Conservation (phyloP, 2,329 filamentous ascomycete genomes). For the Calonectria montana region DNA sequence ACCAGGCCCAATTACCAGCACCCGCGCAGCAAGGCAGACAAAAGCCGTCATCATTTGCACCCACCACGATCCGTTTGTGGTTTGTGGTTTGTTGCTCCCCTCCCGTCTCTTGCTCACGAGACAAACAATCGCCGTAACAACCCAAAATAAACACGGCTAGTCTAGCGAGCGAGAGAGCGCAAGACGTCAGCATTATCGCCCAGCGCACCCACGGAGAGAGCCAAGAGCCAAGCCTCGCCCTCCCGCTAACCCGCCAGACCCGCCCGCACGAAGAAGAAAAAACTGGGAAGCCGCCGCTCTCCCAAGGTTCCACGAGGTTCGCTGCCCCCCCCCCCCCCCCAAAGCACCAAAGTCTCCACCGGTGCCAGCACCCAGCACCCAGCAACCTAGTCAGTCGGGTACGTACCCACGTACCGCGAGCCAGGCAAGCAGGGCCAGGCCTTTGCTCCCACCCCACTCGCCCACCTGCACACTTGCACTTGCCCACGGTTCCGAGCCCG, state of each 20-base stretch:
- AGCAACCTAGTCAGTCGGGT: conserved; percentile 5
- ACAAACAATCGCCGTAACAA: conserved; percentile 13
- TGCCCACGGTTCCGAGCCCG: conserved; percentile 23
- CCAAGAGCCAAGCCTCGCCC: conserved; percentile 12
- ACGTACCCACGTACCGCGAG: conserved; percentile 7
- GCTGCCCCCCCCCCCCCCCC: conserved; percentile 6
- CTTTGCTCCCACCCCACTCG: conserved; percentile 4
- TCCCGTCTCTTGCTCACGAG: background rate
- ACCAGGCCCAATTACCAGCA: background rate
- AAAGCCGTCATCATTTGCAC: background rate
- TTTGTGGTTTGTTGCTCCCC: conserved; percentile 1
- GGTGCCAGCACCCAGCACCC: background rate
- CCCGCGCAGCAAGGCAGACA: background rate
- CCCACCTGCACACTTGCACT: conserved; percentile 5
- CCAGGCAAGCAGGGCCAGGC: conserved; percentile 3
- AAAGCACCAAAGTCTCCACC: background rate
- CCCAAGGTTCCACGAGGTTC: conserved; percentile 18
- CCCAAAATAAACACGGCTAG: conserved; percentile 11
- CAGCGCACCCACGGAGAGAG: background rate
- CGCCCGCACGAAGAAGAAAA: conserved; percentile 8
- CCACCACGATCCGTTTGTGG: background rate
- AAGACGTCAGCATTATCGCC: conserved; percentile 6
- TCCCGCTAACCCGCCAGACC: conserved; percentile 14
- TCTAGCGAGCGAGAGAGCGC: conserved; percentile 15
- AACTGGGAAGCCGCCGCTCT: conserved; percentile 18